Evolutionary conservation across 164 flowering plant genomes (phyloP), one percentile per base, ranked within the genome.

Genomic region (Macadamia integrifolia): DNA sequence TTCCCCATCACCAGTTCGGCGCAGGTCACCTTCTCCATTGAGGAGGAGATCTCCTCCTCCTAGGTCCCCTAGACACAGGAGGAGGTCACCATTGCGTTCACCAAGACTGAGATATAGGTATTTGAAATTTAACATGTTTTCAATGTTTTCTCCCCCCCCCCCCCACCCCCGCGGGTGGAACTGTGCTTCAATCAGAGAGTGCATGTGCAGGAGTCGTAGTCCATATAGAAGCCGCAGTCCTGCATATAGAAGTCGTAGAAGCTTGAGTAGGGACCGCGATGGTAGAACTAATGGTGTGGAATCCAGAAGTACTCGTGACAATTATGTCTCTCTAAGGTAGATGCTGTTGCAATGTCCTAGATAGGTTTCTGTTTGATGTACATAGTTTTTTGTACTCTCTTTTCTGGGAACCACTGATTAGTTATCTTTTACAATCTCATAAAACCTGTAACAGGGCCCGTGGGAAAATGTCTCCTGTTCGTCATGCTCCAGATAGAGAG

Each of bases 21-120:
- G 66, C 10, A 67, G 75, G 48, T 67, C 82, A n/a, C 85, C 86
- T 6, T 64, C 80, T 40, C 75, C 76, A 4, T 1, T 58, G n/a
- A 73, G 76, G 42, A 72, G 62, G 13, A 65, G 83, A 50, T 70
- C 82, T 53, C 79, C 82, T 35, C 68, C 55, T 30, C 67, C 56
- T 70, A 74, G 73, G 55, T 78, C 76, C 31, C 76, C 81, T 11
- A 79, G 66, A 73, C 71, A 70, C n/a, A 69, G 71, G 14, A 77
- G 78, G 66, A 75, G 82, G 64, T 85, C 88, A 42, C 88, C 86
- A 30, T 23, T 72, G 30, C 77, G 61, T 46, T 78, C 89, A 18
- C 80, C 83, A 42, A 69, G 70, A 66, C 80, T 74, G 74, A 78
- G 80, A 73, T 69, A 62, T 42, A 78, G 90, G 95, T 87, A 79